phyloP scores from a whole-genome alignment of 495 filamentous ascomycete genomes.

The Trichoderma virens region DNA sequence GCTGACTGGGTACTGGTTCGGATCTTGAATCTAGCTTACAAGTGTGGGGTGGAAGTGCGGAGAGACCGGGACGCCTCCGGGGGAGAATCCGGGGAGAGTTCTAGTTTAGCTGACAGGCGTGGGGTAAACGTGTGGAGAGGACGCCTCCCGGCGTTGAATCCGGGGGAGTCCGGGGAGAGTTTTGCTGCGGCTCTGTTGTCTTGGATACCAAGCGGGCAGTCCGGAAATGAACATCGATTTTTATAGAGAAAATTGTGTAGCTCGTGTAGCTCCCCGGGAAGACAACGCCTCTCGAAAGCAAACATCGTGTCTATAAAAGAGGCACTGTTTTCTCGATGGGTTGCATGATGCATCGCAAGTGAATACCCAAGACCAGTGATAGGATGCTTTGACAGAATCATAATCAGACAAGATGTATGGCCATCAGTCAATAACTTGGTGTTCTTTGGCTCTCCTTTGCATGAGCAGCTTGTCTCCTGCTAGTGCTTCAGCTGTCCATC shows the following conservation, averaged over 20 bases:
- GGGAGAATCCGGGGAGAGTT: not conserved
- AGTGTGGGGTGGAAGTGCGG: not conserved
- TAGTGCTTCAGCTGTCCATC: not conserved
- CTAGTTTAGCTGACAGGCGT: not conserved
- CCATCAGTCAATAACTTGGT: not conserved
- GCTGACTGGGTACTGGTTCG: not conserved
- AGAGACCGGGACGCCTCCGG: not conserved
- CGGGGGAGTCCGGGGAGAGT: constrained; percentile 1
- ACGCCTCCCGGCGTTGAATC: not conserved
- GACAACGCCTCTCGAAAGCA: not conserved
- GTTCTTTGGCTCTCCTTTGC: not conserved
- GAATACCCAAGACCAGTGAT: not conserved
- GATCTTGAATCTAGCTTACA: not conserved
- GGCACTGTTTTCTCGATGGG: not conserved
- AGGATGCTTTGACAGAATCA: not conserved
- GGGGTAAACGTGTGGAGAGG: not conserved
- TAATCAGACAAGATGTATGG: not conserved
- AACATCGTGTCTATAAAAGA: not conserved
- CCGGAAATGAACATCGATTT: not conserved
- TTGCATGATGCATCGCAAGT: not conserved
- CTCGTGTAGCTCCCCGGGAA: not conserved
- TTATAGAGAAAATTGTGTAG: not conserved
- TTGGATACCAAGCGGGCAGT: not conserved
- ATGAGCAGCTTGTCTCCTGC: not conserved
- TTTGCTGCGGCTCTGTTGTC: not conserved